These are phyloP conservation scores for Bolboschoenus planiculmis DNA, from an alignment of 176 grass and related monocot species.

Conservation along the genomic window DNA sequence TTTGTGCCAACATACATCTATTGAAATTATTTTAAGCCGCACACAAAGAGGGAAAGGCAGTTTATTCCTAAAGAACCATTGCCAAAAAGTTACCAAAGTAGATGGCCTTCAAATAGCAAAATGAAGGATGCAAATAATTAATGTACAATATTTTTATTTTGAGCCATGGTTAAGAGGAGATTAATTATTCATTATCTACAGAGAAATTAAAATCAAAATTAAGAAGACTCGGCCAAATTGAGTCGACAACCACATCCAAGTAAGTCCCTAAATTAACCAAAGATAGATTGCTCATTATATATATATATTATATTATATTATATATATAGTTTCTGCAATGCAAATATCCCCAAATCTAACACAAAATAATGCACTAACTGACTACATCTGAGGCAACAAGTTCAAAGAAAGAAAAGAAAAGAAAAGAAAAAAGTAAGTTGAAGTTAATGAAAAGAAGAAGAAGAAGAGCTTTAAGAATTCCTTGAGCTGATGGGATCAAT, in stretches of 20 bases:
- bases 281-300: background rate
- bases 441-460: no score
- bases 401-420: background rate
- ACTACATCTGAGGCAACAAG: no score
- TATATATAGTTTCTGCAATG: background rate
- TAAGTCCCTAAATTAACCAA: background rate
- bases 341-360: conserved; percentile 3
- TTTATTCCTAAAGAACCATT: background rate
- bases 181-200: background rate
- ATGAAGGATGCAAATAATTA: no score
- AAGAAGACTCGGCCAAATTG: background rate
- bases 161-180: background rate
- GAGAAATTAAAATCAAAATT: background rate
- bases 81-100: no score
- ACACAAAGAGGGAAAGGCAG: background rate
- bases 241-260: background rate
- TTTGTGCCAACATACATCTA: background rate
- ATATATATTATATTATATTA: background rate
- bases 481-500: background rate
- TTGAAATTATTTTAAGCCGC: background rate
- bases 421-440: background rate
- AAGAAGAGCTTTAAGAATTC: background rate
- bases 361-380: background rate
- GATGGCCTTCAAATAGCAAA: no score
- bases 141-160: no score